Conservation (phyloP, 108 stramenopile genomes). For the Parietichytrium sp. region DNA sequence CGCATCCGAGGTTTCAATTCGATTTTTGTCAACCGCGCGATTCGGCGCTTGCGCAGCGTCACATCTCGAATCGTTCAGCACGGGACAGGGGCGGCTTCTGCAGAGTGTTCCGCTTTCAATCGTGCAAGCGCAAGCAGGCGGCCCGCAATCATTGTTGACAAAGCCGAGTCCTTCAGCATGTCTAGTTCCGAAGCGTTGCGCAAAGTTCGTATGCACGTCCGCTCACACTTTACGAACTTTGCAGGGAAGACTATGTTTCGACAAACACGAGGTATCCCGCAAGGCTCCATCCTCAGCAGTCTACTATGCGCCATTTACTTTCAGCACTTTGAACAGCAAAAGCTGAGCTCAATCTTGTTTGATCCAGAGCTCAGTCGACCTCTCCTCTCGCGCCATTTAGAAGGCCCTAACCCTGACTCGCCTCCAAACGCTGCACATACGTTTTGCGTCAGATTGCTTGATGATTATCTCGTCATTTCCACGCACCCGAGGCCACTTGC, state of each 20-base stretch:
- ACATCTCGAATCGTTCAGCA: not conserved
- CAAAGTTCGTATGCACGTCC: conserved; percentile 1
- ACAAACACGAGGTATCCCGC: conserved; percentile 11
- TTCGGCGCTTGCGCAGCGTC: not conserved
- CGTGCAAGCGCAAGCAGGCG: not conserved
- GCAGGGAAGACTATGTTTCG: not conserved
- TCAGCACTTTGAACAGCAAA: not conserved
- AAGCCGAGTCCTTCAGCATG: not conserved
- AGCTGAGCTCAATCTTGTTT: not conserved
- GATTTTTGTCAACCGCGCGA: not conserved
- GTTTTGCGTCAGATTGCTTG: conserved; percentile 1
- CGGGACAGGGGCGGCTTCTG: too few species aligned
- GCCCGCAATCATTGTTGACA: not conserved
- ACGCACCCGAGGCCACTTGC: not conserved
- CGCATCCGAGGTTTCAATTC: not conserved
- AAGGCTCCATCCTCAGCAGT: conserved; percentile 5
- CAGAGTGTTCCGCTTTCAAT: not conserved
- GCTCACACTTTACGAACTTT: not conserved
- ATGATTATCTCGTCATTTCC: not conserved
- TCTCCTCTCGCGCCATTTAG: not conserved
- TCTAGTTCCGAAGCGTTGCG: not conserved
- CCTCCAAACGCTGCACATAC: not conserved
- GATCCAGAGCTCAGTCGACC: not conserved
- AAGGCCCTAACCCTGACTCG: too few species aligned
- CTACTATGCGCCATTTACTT: conserved; percentile 3